Conservation (phyloP, 1,139 yeast species). For the Pneumocystis canis region DNA sequence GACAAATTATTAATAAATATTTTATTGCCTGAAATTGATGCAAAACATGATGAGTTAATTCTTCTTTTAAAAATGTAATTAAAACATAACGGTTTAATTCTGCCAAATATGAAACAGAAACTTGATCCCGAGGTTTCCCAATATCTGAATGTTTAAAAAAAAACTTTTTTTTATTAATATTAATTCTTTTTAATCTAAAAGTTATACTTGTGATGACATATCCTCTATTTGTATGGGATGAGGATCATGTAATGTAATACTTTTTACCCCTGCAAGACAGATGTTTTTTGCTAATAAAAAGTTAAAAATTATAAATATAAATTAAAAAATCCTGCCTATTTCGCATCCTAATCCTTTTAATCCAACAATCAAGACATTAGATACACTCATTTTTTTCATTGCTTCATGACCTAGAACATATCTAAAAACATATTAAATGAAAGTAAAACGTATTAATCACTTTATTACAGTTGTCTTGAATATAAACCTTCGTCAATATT, state of each 20-base stretch:
- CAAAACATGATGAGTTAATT: conserved; percentile 33
- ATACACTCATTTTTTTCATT: conserved; percentile 88
- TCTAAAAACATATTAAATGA: conserved; percentile 4
- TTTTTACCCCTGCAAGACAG: conserved; percentile 93
- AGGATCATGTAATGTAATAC: conserved; percentile 79
- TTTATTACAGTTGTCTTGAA: conserved; percentile 62
- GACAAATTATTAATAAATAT: background rate
- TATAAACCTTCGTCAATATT: conserved; percentile 79
- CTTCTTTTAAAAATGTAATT: conserved; percentile 46
- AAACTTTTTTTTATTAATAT: conserved; percentile 27
- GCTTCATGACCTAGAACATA: conserved; percentile 93
- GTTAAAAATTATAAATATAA: background rate
- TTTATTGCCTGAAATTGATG: conserved; percentile 40
- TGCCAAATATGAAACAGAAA: conserved; percentile 48
- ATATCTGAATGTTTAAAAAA: conserved; percentile 57
- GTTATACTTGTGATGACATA: conserved; percentile 51
- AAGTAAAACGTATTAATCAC: conserved; percentile 16
- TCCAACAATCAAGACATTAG: conserved; percentile 79
- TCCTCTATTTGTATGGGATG: conserved; percentile 50
- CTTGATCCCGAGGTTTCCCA: conserved; percentile 64
- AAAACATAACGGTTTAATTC: conserved; percentile 89
- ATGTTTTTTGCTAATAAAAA: conserved; percentile 54
- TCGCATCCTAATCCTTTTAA: conserved; percentile 85
- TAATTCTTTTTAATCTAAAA: background rate
- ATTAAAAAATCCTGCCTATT: conserved; percentile 32